These are phyloP conservation scores for Cladorrhinum sp. DNA, from an alignment of 2,329 filamentous ascomycete species.

Conservation along the genomic window DNA sequence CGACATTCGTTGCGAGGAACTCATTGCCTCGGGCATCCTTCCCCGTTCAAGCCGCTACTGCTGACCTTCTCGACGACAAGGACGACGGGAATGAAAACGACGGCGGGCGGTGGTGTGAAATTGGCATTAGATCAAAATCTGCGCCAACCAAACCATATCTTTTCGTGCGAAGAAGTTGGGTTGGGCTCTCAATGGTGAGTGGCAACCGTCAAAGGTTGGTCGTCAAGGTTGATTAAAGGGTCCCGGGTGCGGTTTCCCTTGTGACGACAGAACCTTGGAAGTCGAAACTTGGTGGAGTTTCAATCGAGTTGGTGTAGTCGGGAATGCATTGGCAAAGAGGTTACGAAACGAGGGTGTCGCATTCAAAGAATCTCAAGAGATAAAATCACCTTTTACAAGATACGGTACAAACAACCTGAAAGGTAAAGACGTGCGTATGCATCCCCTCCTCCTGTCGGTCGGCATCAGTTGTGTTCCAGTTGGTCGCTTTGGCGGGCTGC, in stretches of 20 bases:
- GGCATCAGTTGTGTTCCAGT: constrained; percentile 2
- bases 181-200: neutral
- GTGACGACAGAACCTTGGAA: neutral
- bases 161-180: neutral
- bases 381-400: neutral
- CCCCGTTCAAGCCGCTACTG: constrained; percentile 24
- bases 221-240: neutral
- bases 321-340: neutral
- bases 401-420: neutral
- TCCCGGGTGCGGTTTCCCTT: neutral
- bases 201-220: neutral
- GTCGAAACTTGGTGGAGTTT: neutral
- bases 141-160: neutral
- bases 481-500: constrained; percentile 11
- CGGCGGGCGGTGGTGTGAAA: neutral
- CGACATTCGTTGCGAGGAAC: constrained; percentile 35
- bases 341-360: neutral
- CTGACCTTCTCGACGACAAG: constrained; percentile 28
- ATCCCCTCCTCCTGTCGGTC: neutral
- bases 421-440: neutral
- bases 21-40: constrained; percentile 29
- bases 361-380: neutral
- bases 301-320: neutral
- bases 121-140: constrained; percentile 16
- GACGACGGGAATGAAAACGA: constrained; percentile 27